Evolutionary conservation across 208 protist species (phyloP).

Genomic region (Trichomonas vaginalis): DNA sequence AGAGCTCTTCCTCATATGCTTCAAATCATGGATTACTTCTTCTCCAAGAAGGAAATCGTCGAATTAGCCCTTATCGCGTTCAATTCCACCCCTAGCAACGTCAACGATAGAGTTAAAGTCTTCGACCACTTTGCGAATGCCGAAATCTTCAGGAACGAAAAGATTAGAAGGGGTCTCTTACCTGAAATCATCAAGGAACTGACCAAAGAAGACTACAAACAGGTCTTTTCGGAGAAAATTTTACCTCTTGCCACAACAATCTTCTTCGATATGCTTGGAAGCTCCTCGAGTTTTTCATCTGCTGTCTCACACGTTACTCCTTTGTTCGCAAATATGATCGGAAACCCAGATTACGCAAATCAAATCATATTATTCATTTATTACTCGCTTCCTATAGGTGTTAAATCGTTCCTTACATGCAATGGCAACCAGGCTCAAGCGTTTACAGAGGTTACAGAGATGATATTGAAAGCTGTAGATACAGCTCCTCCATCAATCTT

Average conservation of each 20-base stretch:
- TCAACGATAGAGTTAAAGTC: neutral
- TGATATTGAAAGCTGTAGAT: neutral
- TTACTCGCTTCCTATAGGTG: neutral
- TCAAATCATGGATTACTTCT: neutral
- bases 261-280: neutral
- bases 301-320: neutral
- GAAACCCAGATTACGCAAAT: neutral
- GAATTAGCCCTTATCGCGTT: neutral
- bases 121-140: neutral
- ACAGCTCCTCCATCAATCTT: neutral
- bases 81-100: neutral
- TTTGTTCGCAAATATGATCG: neutral
- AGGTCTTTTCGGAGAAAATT: neutral
- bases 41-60: neutral
- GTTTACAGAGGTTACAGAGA: neutral
- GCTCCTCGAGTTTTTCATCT: neutral
- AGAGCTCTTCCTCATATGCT: neutral
- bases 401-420: neutral
- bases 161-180: neutral
- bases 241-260: neutral
- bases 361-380: neutral
- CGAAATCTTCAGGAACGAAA: neutral
- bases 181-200: neutral
- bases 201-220: neutral
- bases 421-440: neutral